These are phyloP conservation scores for Xerocomellus amylosporus DNA, from an alignment of 768 basidiomycete genomes.

Conservation along the genomic window DNA sequence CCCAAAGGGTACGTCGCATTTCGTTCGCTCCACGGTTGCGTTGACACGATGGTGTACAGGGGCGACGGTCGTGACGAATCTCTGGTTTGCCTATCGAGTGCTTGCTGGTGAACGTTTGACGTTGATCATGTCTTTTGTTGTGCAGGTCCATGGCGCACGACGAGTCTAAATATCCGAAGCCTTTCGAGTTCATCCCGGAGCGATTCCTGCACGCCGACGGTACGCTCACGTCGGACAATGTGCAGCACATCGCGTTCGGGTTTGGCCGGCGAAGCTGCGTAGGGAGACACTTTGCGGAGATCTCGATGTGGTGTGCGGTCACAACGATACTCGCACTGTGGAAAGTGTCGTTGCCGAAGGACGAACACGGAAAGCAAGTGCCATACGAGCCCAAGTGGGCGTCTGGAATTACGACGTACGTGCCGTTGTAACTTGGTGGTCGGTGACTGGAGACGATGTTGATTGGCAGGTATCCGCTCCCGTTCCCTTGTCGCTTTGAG, in stretches of 20 bases:
- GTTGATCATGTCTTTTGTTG: not conserved
- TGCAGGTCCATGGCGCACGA: constrained; percentile 18
- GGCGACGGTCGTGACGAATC: constrained; percentile 26
- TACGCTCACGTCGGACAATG: constrained; percentile 13
- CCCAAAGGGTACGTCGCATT: not conserved
- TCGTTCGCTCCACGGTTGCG: not conserved
- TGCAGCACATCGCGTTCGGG: constrained; percentile 16
- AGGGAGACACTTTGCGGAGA: constrained; percentile 17
- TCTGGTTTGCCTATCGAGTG: constrained; percentile 22
- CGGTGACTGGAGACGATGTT: not conserved
- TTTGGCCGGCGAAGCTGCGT: constrained; percentile 23
- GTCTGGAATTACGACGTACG: constrained; percentile 14
- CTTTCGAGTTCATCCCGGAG: constrained; percentile 36
- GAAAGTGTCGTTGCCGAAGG: constrained; percentile 9
- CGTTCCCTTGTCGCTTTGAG: constrained; percentile 16
- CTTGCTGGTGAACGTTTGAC: not conserved
- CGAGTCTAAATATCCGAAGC: constrained; percentile 33
- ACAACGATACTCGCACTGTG: constrained; percentile 19
- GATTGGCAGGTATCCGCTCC: constrained; percentile 9
- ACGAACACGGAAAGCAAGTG: constrained; percentile 12
- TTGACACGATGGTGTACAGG: constrained; percentile 10
- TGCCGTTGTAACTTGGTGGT: not conserved
- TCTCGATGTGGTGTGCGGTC: constrained; percentile 14
- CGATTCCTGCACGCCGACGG: constrained; percentile 31
- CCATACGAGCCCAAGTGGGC: constrained; percentile 11